Conservation (phyloP, 2,329 filamentous ascomycete species). For the Beauveria bassiana region DNA sequence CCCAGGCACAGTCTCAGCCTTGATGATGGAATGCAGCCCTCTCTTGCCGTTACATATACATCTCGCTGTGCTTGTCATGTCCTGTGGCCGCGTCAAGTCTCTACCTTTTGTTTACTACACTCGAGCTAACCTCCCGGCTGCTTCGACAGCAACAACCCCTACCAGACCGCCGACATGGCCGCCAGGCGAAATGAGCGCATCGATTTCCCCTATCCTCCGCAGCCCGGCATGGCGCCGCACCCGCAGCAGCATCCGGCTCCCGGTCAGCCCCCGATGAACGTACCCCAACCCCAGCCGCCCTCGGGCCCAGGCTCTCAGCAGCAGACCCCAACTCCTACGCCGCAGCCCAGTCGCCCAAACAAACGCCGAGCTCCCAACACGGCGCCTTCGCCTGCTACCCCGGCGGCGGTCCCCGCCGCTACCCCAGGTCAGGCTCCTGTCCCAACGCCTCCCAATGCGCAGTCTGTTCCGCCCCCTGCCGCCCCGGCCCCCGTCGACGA, state of each 20-base stretch:
- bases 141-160: slow-evolving; percentile 33
- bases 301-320: slow-evolving; percentile 29
- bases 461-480: slow-evolving; percentile 15
- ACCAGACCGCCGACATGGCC: slow-evolving; percentile 41
- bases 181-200: slow-evolving; percentile 31
- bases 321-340: slow-evolving; percentile 30
- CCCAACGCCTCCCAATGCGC: slow-evolving; percentile 23
- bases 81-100: neutral
- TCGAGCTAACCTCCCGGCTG: neutral
- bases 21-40: neutral
- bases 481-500: slow-evolving; percentile 22
- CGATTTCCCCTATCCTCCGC: slow-evolving; percentile 34
- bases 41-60: neutral
- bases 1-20: neutral
- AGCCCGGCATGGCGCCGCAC: slow-evolving; percentile 30
- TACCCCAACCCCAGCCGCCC: slow-evolving; percentile 26
- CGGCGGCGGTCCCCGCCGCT: slow-evolving; percentile 24
- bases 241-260: slow-evolving; percentile 29
- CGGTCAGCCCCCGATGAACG: slow-evolving; percentile 36
- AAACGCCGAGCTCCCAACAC: slow-evolving; percentile 34
- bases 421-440: slow-evolving; percentile 25
- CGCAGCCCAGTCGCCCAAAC: slow-evolving; percentile 30
- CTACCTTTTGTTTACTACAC: neutral
- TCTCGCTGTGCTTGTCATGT: neutral
- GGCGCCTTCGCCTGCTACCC: slow-evolving; percentile 30